Evolutionary conservation across 139 green algal species (phyloP), one percentile per base, ranked within the genome.

Genomic region (Bryopsis sp.): DNA sequence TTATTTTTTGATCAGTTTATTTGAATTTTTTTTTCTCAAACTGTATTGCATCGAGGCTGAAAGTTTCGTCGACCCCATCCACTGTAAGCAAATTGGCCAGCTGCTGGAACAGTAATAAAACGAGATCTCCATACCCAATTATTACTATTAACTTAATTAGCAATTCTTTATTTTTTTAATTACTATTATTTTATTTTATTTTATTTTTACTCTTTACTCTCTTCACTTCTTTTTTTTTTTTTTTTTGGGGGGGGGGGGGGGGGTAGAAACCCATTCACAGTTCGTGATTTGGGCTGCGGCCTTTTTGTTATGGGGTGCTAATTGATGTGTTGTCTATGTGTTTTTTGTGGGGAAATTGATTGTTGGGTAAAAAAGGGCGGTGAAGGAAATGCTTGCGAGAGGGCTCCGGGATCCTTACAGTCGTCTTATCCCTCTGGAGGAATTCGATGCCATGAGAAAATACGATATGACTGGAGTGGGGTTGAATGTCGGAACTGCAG

Each of bases 391-490:
- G 80, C 61, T 95, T 6, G 74, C 70, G 2, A 74, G 76, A 35
- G 79, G 79, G 8, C 70, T 96, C 36, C 67, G 73, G 0, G 93
- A 98, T 76, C 92, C 87, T 2, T 98, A 96, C 82, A 90, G 87
- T 36, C 81, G 91, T 32, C 96, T 96, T 74, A 84, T 97, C 24
- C 72, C 82, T 2, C 85, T 82, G 1, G 3, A 39, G 0, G 82
- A 97, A 68, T 97, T 98, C 69, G 54, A 73, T 1, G 73, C 70
- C 46, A 93, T 98, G 81, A 77, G 82, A 29, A 96, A 96, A 76
- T 98, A 97, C 58, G 93, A 98, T 76, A 79, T 98, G 5, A 95
- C 85, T 2, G 93, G 93, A 0, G 81, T 98, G 11, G 93, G 93
- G 0, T 77, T 98, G 37, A 97, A 98, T 74, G 81, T 98, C 47